These are phyloP conservation scores for Colletotrichum melonis DNA, from an alignment of 2,329 filamentous ascomycete genomes.

Conservation along the genomic window DNA sequence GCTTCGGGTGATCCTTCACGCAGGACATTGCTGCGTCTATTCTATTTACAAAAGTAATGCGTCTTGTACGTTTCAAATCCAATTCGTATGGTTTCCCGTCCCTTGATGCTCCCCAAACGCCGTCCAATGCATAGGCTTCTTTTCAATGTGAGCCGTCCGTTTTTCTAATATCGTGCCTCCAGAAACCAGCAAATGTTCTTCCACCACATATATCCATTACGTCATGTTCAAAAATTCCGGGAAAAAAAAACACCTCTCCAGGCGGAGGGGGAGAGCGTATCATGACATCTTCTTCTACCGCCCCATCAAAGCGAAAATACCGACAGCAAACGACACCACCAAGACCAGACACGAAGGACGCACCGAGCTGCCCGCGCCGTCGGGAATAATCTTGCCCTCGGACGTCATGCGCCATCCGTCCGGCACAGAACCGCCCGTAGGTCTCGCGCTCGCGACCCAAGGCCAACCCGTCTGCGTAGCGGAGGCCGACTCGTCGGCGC, in stretches of 20 bases:
- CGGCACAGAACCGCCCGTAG: slow-evolving; percentile 71
- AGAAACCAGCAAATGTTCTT: too few relatives aligned
- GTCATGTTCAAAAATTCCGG: neutral
- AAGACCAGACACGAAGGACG: slow-evolving; percentile 40
- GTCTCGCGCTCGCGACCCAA: slow-evolving; percentile 70
- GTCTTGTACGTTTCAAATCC: neutral
- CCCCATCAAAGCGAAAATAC: slow-evolving; percentile 34
- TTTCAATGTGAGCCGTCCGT: neutral
- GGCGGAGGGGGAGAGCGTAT: neutral
- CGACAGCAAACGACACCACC: slow-evolving; percentile 41
- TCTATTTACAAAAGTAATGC: neutral
- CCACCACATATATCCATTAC: slow-evolving; percentile 7
- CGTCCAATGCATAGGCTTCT: slow-evolving; percentile 15
- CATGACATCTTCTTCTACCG: slow-evolving; percentile 9
- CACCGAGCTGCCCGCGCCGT: slow-evolving; percentile 62
- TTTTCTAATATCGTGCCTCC: slow-evolving; percentile 1
- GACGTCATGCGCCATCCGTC: slow-evolving; percentile 84
- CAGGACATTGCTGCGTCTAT: neutral
- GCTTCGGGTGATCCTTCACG: too few relatives aligned
- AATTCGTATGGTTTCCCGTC: neutral
- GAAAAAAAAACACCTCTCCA: neutral
- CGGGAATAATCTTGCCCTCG: slow-evolving; percentile 82
- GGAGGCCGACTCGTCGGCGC: slow-evolving; percentile 63
- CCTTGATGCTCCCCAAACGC: slow-evolving; percentile 14
- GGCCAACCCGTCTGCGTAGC: slow-evolving; percentile 73